A percentile compares a stretch with the other conserved stretches of the same genome.
Evolutionary conservation across 106 monocot species (phyloP).

Genomic region (Amphibolis antarctica): DNA sequence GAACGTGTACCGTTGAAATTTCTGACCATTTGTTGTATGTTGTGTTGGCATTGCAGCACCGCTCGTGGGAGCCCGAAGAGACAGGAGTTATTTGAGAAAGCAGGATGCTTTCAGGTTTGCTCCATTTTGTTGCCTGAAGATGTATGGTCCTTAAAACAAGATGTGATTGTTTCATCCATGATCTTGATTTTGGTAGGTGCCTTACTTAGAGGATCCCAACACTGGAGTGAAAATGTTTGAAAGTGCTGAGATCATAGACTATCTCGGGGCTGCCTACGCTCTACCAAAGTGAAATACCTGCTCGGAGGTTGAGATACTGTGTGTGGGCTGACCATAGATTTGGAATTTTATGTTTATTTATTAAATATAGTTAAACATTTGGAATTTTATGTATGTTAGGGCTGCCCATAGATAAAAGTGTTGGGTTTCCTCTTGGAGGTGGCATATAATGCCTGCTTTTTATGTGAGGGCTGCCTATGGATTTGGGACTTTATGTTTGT

Average conservation of each 20-base stretch:
- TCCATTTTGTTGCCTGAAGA: background rate
- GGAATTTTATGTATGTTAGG: no score
- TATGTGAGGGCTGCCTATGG: no score
- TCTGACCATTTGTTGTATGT: no score
- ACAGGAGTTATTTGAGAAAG: constrained; percentile 56
- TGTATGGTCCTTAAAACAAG: background rate
- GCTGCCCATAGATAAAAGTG: no score
- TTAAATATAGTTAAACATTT: no score
- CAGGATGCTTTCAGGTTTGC: constrained; percentile 70
- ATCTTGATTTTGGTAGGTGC: constrained; percentile 36
- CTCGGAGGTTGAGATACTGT: no score
- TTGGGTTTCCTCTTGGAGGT: no score
- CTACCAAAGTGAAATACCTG: constrained; percentile 3
- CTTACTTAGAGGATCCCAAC: constrained; percentile 86
- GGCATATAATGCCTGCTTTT: no score
- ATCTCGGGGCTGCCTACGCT: constrained; percentile 61
- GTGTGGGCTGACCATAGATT: no score
- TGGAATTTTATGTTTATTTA: no score
- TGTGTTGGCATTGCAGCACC: constrained; percentile 54
- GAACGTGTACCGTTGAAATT: no score
- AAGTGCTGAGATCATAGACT: constrained; percentile 81
- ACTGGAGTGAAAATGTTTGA: constrained; percentile 93
- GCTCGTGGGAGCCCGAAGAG: constrained; percentile 87
- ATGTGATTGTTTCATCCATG: background rate
- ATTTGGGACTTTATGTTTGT: no score